These are phyloP conservation scores for Phaeolepiota aurea DNA, from an alignment of 768 basidiomycete genomes.

Conservation along the genomic window DNA sequence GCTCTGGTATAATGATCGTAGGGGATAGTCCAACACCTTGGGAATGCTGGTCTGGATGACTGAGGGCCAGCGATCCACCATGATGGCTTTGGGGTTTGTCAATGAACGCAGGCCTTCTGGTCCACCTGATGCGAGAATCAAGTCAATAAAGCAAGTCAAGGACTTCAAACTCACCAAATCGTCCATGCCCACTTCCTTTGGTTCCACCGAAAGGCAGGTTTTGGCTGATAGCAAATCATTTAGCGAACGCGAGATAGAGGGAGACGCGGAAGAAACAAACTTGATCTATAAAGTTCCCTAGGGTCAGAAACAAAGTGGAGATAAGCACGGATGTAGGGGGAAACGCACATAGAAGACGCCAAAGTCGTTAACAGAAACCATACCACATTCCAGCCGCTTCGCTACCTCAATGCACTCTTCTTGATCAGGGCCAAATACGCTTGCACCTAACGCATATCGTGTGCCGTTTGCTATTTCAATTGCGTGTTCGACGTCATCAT, in stretches of 20 bases:
- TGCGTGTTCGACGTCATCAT: slow-evolving; percentile 78
- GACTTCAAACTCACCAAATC: slow-evolving; percentile 57
- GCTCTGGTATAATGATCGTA: slow-evolving; percentile 62
- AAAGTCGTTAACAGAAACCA: slow-evolving; percentile 97
- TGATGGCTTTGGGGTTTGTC: slow-evolving; percentile 83
- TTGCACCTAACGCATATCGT: slow-evolving; percentile 85
- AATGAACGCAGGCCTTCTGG: slow-evolving; percentile 87
- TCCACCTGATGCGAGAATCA: slow-evolving; percentile 49
- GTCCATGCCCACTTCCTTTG: slow-evolving; percentile 87
- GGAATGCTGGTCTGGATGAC: slow-evolving; percentile 83
- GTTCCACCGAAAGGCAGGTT: slow-evolving; percentile 93
- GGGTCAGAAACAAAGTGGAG: slow-evolving; percentile 10
- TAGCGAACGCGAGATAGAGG: slow-evolving; percentile 8
- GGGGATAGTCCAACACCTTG: slow-evolving; percentile 76
- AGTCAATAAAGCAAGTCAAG: slow-evolving; percentile 4
- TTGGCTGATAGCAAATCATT: slow-evolving; percentile 38
- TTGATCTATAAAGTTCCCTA: slow-evolving; percentile 43
- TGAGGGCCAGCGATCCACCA: slow-evolving; percentile 80
- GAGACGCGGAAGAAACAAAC: slow-evolving; percentile 28
- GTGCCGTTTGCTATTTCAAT: slow-evolving; percentile 85
- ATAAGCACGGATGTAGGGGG: too few relatives aligned
- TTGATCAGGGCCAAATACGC: slow-evolving; percentile 87
- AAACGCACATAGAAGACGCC: slow-evolving; percentile 73
- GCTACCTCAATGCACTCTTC: slow-evolving; percentile 74
- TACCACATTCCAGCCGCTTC: slow-evolving; percentile 79